Conservation (phyloP, 2,329 filamentous ascomycete species). For the Calycina marina region DNA sequence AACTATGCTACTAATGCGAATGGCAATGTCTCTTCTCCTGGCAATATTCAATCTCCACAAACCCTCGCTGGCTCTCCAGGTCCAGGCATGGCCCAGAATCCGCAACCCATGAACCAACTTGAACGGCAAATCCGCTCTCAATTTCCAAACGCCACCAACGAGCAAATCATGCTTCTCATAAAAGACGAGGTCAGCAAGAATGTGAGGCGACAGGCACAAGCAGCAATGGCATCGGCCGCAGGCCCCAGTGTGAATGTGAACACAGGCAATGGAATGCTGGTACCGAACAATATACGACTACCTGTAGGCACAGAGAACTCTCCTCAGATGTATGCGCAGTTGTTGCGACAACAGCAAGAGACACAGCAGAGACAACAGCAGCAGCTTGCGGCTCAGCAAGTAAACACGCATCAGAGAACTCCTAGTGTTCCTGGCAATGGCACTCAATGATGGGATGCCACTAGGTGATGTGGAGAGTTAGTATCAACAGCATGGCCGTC, state of each 20-base stretch:
- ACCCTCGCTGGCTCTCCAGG: conserved; percentile 19
- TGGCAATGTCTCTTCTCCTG: conserved; percentile 29
- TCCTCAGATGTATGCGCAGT: conserved; percentile 34
- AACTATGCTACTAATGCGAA: conserved; percentile 35
- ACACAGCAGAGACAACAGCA: conserved; percentile 24
- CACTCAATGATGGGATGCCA: neutral
- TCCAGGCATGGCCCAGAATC: conserved; percentile 9
- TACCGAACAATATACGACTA: conserved; percentile 1
- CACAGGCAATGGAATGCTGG: conserved; percentile 12
- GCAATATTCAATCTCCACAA: conserved; percentile 12
- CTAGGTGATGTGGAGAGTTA: too few relatives aligned
- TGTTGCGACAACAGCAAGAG: conserved; percentile 36
- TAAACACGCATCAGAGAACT: neutral
- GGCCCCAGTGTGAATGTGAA: conserved; percentile 19
- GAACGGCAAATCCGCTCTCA: conserved; percentile 11
- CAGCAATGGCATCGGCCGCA: conserved; percentile 34
- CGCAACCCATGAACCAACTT: conserved; percentile 4
- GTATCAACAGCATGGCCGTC: too few relatives aligned
- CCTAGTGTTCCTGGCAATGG: conserved; percentile 4
- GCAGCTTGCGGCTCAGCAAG: conserved; percentile 1
- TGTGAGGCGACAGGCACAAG: conserved; percentile 27
- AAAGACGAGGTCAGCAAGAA: conserved; percentile 21
- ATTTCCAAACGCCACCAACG: conserved; percentile 28
- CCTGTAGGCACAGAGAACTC: conserved; percentile 25
- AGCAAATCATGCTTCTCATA: conserved; percentile 33